Evolutionary conservation across 441 rosid species (phyloP).

Genomic region (Omphalea diandra): DNA sequence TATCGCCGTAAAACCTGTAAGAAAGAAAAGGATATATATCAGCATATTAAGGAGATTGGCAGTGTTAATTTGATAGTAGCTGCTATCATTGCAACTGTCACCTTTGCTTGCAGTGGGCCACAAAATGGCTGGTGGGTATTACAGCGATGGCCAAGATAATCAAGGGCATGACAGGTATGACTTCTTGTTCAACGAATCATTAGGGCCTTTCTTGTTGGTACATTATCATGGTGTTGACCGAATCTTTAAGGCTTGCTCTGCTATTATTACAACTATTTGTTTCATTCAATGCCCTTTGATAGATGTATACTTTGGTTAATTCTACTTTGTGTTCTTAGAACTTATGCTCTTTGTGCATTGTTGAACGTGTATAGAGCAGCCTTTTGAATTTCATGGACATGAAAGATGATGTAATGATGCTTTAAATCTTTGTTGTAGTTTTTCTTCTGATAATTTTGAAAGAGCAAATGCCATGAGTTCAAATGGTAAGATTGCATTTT

Average conservation of each 20-base stretch:
- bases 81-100: neutral
- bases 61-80: neutral
- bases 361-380: too few species aligned
- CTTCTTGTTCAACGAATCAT: constrained; percentile 7
- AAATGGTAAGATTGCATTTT: too few species aligned
- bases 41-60: neutral
- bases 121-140: neutral
- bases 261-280: neutral
- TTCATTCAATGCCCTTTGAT: constrained; percentile 8
- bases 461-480: too few species aligned
- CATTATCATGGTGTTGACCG: neutral
- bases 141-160: neutral
- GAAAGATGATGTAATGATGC: too few species aligned
- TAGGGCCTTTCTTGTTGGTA: constrained; percentile 16
- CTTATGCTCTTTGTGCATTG: too few species aligned
- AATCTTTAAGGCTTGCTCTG: neutral
- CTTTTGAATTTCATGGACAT: too few species aligned
- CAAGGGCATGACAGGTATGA: constrained; percentile 1
- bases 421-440: too few species aligned
- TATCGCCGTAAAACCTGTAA: neutral
- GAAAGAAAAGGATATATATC: neutral
- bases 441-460: too few species aligned
- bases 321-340: too few species aligned
- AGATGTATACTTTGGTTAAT: too few species aligned
- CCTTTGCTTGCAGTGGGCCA: neutral